Evolutionary conservation across 2,329 filamentous ascomycete genomes (phyloP).

Genomic region (Paecilomyces sp.): DNA sequence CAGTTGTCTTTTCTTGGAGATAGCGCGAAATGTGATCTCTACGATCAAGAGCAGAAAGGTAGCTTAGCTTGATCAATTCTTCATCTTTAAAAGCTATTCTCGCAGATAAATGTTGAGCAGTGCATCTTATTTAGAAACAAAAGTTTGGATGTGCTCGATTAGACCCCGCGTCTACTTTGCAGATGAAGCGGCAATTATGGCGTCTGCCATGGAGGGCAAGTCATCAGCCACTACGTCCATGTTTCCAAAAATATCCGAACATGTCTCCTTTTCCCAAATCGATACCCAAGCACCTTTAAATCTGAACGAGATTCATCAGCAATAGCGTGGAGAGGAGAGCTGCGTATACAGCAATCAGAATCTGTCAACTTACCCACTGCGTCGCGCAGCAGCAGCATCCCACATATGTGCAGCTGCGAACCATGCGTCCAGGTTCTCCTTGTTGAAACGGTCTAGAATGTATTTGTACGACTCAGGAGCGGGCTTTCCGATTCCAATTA

Average conservation of each 20-base stretch:
- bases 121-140: too few species aligned
- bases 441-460: slow-evolving; percentile 12
- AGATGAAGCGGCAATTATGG: slow-evolving; percentile 13
- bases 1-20: too few species aligned
- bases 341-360: background rate
- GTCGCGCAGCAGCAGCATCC: slow-evolving; percentile 20
- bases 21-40: too few species aligned
- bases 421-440: slow-evolving; percentile 14
- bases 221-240: slow-evolving; percentile 22
- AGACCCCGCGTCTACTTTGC: background rate
- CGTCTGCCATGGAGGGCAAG: slow-evolving; percentile 19
- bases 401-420: slow-evolving; percentile 25
- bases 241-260: slow-evolving; percentile 17
- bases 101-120: too few species aligned
- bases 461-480: slow-evolving; percentile 16
- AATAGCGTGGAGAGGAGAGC: background rate
- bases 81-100: too few species aligned
- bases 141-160: too few species aligned
- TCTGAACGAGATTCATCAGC: slow-evolving; percentile 1
- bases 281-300: slow-evolving; percentile 19
- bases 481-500: slow-evolving; percentile 19
- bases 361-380: slow-evolving; percentile 13
- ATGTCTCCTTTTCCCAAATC: slow-evolving; percentile 16
- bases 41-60: too few species aligned
- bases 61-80: too few species aligned